Evolutionary conservation across 2,329 filamentous ascomycete species (phyloP).

Genomic region (Exophiala mesophila): DNA sequence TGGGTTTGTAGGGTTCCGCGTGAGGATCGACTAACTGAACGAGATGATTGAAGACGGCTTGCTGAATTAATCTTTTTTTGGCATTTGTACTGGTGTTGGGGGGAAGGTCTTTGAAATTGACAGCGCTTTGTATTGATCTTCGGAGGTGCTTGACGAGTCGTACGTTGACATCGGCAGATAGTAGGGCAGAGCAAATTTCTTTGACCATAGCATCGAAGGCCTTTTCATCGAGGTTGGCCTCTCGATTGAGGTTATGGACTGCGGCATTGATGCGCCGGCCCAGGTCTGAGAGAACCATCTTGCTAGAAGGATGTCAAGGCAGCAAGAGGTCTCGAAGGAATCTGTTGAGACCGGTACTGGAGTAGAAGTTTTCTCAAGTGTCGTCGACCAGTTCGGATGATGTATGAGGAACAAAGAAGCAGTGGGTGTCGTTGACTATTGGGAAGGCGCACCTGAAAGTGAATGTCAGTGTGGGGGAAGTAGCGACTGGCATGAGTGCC

Average conservation of each 20-base stretch:
- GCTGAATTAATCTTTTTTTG: conserved; percentile 98
- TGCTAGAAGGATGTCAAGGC: conserved; percentile 16
- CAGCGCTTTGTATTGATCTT: conserved; percentile 82
- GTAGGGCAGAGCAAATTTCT: conserved; percentile 90
- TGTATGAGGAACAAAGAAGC: no score
- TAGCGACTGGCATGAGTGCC: no score
- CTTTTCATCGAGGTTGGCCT: conserved; percentile 94
- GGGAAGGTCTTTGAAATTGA: conserved; percentile 92
- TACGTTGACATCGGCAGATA: conserved; percentile 97
- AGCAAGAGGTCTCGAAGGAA: background rate
- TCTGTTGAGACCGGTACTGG: no score
- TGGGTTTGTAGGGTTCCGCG: conserved; percentile 90
- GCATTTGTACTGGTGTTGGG: conserved; percentile 66
- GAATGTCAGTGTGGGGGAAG: no score
- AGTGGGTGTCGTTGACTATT: no score
- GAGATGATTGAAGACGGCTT: conserved; percentile 94
- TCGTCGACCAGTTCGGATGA: no score
- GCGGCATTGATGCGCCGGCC: conserved; percentile 97
- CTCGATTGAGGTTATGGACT: conserved; percentile 85
- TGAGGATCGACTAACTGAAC: conserved; percentile 94
- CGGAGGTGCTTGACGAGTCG: conserved; percentile 85
- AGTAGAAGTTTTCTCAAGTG: no score
- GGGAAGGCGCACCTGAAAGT: no score
- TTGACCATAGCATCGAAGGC: conserved; percentile 98
- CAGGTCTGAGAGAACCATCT: conserved; percentile 98